Percentiles rank a stretch among this genome's conserved stretches.
phyloP scores from a whole-genome alignment of 2,329 filamentous ascomycete genomes.

The Coniochaeta hoffmannii region DNA sequence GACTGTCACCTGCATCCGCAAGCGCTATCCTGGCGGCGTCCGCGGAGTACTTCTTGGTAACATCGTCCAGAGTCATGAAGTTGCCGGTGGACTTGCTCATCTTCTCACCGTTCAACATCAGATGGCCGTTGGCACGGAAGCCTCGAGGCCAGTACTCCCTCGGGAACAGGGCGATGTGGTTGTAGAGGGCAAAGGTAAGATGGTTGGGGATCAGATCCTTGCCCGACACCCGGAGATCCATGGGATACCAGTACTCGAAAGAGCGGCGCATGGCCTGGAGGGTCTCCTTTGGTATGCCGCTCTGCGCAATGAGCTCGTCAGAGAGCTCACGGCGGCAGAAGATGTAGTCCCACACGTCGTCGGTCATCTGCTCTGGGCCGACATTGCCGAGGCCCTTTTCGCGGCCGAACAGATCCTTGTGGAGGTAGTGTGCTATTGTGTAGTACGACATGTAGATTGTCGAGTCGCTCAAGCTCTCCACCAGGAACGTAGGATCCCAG shows the following conservation, averaged over 20 bases:
- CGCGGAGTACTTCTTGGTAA: constrained; percentile 87
- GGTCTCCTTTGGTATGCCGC: constrained; percentile 64
- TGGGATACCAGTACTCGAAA: constrained; percentile 95
- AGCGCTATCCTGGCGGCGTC: constrained; percentile 85
- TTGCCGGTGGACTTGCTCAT: constrained; percentile 98
- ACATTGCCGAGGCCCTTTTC: constrained; percentile 62
- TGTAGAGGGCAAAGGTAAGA: constrained; percentile 91
- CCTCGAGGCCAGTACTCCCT: constrained; percentile 82
- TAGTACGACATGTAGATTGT: constrained; percentile 90
- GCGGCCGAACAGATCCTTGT: constrained; percentile 80
- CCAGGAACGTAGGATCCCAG: constrained; percentile 85
- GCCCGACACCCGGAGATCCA: constrained; percentile 80
- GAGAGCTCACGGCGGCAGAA: constrained; percentile 69
- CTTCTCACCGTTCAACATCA: constrained; percentile 94
- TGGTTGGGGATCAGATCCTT: constrained; percentile 94
- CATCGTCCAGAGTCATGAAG: constrained; percentile 84
- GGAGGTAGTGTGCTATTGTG: constrained; percentile 58
- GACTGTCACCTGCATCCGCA: constrained; percentile 88
- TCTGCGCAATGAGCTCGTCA: constrained; percentile 56
- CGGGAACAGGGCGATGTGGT: constrained; percentile 84
- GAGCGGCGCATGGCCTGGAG: constrained; percentile 79
- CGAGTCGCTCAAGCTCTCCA: constrained; percentile 86
- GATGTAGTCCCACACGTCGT: constrained; percentile 94
- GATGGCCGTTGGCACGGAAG: constrained; percentile 84
- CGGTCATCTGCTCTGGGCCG: constrained; percentile 78